Conservation (phyloP, 345 rosid genomes). For the Gossypium mustelinum region DNA sequence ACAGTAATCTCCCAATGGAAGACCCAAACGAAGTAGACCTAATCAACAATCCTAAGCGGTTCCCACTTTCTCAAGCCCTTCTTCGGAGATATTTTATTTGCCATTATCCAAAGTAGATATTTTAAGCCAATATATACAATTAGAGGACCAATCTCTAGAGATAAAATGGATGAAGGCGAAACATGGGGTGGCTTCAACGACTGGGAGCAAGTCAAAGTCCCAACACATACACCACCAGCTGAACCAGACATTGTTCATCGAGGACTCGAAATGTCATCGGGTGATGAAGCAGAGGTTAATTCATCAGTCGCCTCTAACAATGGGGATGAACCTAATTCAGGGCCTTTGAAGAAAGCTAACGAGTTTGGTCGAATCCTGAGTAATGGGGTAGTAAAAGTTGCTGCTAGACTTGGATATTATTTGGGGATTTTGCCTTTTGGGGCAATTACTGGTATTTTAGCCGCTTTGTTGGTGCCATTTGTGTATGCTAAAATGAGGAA, state of each 20-base stretch:
- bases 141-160: background rate
- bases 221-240: constrained; percentile 1
- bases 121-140: background rate
- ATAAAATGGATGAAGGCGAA: constrained; percentile 22
- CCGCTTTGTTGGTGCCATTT: constrained; percentile 24
- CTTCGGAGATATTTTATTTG: background rate
- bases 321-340: background rate
- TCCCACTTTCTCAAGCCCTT: too few relatives aligned
- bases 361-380: constrained; percentile 14
- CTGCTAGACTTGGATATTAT: constrained; percentile 20
- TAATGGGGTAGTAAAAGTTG: constrained; percentile 23
- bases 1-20: background rate
- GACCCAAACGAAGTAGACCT: background rate
- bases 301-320: constrained; percentile 10
- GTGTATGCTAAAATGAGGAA: constrained; percentile 19
- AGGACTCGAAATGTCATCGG: constrained; percentile 19
- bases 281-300: background rate
- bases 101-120: too few relatives aligned
- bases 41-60: too few relatives aligned
- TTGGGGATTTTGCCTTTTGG: constrained; percentile 31
- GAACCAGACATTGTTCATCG: constrained; percentile 22
- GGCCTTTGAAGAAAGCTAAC: constrained; percentile 9
- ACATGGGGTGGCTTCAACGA: constrained; percentile 28
- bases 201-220: constrained; percentile 37
- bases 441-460: constrained; percentile 19